Conservation (phyloP, 106 monocot species). For the Dendrobium chrysotoxum region DNA sequence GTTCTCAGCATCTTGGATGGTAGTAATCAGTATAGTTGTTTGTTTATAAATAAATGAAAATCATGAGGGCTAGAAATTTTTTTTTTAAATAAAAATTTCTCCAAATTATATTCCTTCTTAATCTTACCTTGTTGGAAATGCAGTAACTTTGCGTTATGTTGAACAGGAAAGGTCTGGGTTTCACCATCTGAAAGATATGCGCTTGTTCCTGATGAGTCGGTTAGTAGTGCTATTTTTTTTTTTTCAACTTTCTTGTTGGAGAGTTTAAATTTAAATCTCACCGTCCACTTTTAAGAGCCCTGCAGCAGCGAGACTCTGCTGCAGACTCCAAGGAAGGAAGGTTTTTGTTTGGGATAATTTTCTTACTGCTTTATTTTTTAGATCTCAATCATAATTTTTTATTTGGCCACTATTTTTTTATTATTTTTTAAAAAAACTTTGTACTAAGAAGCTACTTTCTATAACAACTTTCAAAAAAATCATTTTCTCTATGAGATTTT, state of each 20-base stretch:
- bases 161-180: constrained; percentile 79
- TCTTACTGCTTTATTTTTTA: no score
- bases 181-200: constrained; percentile 97
- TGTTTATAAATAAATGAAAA: background rate
- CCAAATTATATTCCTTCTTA: background rate
- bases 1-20: no score
- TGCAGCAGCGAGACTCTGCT: no score
- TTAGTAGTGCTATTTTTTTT: constrained; percentile 24
- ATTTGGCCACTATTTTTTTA: no score
- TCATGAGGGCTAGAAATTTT: background rate
- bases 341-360: no score
- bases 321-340: no score
- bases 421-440: no score
- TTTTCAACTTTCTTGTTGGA: background rate
- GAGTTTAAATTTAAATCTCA: background rate
- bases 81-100: background rate
- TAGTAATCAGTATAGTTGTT: background rate
- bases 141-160: constrained; percentile 8
- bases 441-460: no score
- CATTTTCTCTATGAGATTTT: no score
- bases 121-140: constrained; percentile 2
- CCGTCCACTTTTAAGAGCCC: background rate
- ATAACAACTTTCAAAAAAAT: no score
- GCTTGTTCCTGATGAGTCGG: constrained; percentile 87
- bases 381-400: no score